Percentiles rank a stretch among this genome's conserved stretches.
Evolutionary conservation across 768 basidiomycete genomes (phyloP).

Genomic region (Mrakia blollopis): DNA sequence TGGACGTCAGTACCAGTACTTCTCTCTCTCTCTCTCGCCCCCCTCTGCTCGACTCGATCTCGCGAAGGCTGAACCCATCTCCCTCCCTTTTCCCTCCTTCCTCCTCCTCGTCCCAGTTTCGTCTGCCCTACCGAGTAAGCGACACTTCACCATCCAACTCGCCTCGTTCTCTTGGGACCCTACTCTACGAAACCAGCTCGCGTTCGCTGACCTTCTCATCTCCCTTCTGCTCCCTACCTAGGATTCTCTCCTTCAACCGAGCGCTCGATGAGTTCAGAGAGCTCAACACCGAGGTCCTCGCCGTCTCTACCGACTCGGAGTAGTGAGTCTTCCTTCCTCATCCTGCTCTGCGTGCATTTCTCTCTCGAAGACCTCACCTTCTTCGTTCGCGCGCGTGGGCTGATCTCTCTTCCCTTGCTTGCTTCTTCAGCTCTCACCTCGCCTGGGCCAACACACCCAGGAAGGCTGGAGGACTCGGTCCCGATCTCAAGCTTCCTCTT

Average conservation of each 20-base stretch:
- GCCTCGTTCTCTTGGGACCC: too few relatives aligned
- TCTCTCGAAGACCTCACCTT: too few relatives aligned
- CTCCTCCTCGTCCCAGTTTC: constrained; percentile 33
- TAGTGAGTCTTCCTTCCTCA: constrained; percentile 35
- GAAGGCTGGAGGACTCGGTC: constrained; percentile 82
- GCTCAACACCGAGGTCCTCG: constrained; percentile 70
- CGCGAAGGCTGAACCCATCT: neutral
- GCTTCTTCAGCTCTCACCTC: constrained; percentile 56
- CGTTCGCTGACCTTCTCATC: too few relatives aligned
- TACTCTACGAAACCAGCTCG: too few relatives aligned
- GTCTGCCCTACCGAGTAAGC: constrained; percentile 61
- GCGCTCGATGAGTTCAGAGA: constrained; percentile 68
- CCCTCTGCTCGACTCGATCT: too few relatives aligned
- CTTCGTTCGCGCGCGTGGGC: too few relatives aligned
- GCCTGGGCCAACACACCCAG: constrained; percentile 79
- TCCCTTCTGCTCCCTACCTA: too few relatives aligned
- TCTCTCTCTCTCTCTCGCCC: too few relatives aligned
- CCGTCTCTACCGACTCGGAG: constrained; percentile 85
- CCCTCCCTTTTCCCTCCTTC: neutral
- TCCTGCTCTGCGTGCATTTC: too few relatives aligned
- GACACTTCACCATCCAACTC: too few relatives aligned
- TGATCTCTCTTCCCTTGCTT: neutral
- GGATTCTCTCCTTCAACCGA: constrained; percentile 87
- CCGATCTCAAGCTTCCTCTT: constrained; percentile 71
- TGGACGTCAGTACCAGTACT: constrained; percentile 37